Base-by-base conservation (phyloP, 306 rosid genomes). In the Dryas alaskensis region DNA sequence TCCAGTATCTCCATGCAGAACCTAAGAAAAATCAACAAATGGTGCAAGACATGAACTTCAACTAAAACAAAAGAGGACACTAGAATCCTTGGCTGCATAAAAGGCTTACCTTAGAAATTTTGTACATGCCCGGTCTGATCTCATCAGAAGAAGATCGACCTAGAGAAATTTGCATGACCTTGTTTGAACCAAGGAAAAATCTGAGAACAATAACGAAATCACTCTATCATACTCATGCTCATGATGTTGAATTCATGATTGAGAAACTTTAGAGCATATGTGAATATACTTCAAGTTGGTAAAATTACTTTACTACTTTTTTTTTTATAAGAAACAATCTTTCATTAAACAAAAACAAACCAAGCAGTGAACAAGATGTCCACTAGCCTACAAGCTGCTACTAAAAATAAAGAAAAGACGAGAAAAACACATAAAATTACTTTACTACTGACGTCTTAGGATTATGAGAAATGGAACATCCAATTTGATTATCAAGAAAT, bases 131-230 rank as follows among this genome's bases (percentile, higher is more conserved):
- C 0, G 85, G 83, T 79, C 77, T 80, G 42, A 94, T 79, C 75
- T 94, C 99, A 73, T 92, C 92, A 2, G 96, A 72, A 66, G 86
- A 85, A 76, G 93, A 77, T 27, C 97, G 91, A 51, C 99, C 99
- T 0, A 94, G 73, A 71, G 96, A 67, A 12, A 91, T 85, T 74
- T 94, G 99, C 97, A 94, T 92, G 17, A 94, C 99, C 81, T 92
- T 94, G 89, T 94, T 94, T 3, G 99, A 92, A 2, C 99, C 99
- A 17, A 94, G 84, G 78, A 94, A 94, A 82, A 94, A 94, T 44
- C 94, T 89, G 68, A 79, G 51, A 47, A 40, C 47, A 44, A 54
- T 6, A 62, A 3, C 10, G 31, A 65, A 69, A 62, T 37, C 10
- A 73, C 12, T 17, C 40, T n/a, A 51, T 44, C 13, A 69, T 31